Base-by-base conservation (phyloP, 441 rosid species). In the Croton laevigatus region DNA sequence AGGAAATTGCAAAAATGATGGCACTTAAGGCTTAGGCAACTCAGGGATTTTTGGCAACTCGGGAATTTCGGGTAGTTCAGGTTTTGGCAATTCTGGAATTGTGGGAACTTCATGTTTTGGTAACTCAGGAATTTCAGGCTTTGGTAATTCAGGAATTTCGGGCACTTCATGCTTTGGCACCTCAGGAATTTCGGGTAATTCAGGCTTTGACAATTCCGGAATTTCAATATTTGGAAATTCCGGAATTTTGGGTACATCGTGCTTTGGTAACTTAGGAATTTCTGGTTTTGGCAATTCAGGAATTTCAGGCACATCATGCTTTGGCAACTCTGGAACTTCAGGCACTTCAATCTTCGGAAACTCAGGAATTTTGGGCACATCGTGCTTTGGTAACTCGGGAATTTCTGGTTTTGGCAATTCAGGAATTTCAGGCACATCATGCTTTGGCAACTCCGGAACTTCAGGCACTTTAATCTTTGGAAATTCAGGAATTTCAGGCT, bases 401-500 rank as follows among this genome's bases (percentile, higher is more conserved):
- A 54, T 1, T 52, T 60, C 46, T 16, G 71, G 64, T 48, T 69
- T 69, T 0, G 65, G 65, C n/a, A 59, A 23, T 44, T 32, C 9
- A 11, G 71, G 70, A 19, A 66, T 34, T 48, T 53, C 36, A 3
- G 72, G 71, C 16, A 61, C 32, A 1, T 27, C 32, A 27, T 53
- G 81, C 22, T 82, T 82, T 0, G 71, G 76, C 2, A 81, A 8
- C 14, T 76, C 76, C 1, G 83, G 85, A 0, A 81, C 0, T 27
- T 65, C 54, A 3, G 68, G 54, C 49, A n/a, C n/a, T n/a, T 68
- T 52, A 0, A 77, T 73, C 22, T 78, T 73, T 0, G 70, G 80
- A 38, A 42, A 9, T 10, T 79, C 75, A 0, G 49, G 73, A 19
- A 79, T 5, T 32, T 76, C 76, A 5, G 72, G 57, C 32, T 46